Conservation (phyloP, 768 basidiomycete genomes). For the Pisolithus sp. region DNA sequence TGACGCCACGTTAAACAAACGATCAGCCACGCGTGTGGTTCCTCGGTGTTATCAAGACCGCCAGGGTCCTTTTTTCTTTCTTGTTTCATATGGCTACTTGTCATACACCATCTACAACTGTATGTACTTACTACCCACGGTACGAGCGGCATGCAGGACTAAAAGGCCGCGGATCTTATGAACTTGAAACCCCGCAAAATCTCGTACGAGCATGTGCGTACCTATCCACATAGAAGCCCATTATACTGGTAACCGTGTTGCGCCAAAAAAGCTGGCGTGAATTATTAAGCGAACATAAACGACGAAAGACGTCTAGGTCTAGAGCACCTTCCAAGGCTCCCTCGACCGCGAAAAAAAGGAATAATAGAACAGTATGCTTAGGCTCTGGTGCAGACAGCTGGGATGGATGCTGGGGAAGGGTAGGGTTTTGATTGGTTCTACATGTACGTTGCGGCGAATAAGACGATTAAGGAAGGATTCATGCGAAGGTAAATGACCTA, state of each 20-base stretch:
- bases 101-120: no score
- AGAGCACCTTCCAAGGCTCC: not conserved
- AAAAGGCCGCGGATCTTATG: not conserved
- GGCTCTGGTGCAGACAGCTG: not conserved
- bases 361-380: not conserved
- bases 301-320: not conserved
- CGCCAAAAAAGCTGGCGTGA: not conserved
- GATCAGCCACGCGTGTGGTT: no score
- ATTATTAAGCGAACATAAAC: slow-evolving; percentile 1
- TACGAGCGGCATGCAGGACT: not conserved
- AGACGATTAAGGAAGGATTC: not conserved
- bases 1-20: no score
- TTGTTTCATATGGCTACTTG: no score
- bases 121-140: no score
- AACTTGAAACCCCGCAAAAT: not conserved
- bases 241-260: not conserved
- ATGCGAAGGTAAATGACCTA: not conserved
- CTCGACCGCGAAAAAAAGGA: not conserved
- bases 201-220: not conserved
- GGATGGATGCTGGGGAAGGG: not conserved
- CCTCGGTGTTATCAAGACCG: no score
- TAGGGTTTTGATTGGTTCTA: not conserved
- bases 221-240: not conserved
- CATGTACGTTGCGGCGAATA: slow-evolving; percentile 4
- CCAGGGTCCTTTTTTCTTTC: no score